A percentile compares a stretch with the other conserved stretches of the same genome.
Conservation (phyloP, 2,329 filamentous ascomycete species). For the Pestalotiopsis sp. region DNA sequence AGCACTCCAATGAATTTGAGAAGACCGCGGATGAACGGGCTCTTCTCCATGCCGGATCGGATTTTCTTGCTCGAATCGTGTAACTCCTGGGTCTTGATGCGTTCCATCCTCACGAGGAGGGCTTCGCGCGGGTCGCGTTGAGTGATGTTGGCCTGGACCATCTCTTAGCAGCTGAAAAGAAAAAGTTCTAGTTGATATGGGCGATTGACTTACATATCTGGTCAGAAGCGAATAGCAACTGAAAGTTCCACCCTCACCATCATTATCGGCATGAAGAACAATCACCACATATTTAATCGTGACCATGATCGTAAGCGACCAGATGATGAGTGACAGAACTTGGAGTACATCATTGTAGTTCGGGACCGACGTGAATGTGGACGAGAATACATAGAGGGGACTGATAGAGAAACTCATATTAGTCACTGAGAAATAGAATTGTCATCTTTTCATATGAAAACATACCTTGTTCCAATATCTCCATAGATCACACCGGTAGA, state of each 20-base stretch:
- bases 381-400: conserved; percentile 72
- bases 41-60: conserved; percentile 61
- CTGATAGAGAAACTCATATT: conserved; percentile 37
- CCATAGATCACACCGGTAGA: conserved; percentile 70
- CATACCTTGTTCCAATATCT: conserved; percentile 59
- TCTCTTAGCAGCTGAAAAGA: conserved; percentile 4
- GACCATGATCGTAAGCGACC: conserved; percentile 70
- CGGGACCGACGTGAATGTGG: conserved; percentile 62
- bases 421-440: not conserved
- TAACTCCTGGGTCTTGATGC: conserved; percentile 60
- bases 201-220: conserved; percentile 47
- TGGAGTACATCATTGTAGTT: conserved; percentile 62
- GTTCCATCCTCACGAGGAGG: conserved; percentile 60
- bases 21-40: conserved; percentile 49
- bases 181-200: not conserved
- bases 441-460: not conserved
- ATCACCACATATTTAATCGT: conserved; percentile 71
- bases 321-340: conserved; percentile 69
- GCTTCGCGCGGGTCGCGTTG: conserved; percentile 59
- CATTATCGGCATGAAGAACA: conserved; percentile 68
- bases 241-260: conserved; percentile 73
- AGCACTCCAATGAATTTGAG: conserved; percentile 67
- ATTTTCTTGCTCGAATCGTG: conserved; percentile 52
- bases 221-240: conserved; percentile 67
- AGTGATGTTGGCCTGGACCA: conserved; percentile 56